These are phyloP conservation scores for Hemileccinum impolitum DNA, from an alignment of 768 basidiomycete genomes.

Conservation along the genomic window DNA sequence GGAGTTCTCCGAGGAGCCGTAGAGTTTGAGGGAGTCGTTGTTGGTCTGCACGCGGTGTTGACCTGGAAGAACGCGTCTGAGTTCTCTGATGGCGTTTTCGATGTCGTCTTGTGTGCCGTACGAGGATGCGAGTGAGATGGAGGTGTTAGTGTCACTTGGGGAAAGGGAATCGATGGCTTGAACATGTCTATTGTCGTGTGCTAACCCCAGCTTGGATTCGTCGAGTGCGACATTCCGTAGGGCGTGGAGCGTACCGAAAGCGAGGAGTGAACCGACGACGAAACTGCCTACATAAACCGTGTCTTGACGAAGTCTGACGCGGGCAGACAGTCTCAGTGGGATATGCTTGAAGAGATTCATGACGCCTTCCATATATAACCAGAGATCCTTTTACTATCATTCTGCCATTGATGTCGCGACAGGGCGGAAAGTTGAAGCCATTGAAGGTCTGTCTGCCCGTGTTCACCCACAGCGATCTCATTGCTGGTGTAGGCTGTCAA, in stretches of 20 bases:
- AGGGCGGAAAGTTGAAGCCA: slow-evolving; percentile 86
- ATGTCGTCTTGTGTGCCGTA: slow-evolving; percentile 51
- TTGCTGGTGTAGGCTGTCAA: slow-evolving; percentile 62
- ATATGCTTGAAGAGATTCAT: not conserved
- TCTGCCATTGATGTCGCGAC: slow-evolving; percentile 41
- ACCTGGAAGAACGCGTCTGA: slow-evolving; percentile 45
- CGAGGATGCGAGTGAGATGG: slow-evolving; percentile 10
- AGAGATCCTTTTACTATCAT: not conserved
- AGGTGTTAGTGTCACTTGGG: not conserved
- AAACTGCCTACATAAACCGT: slow-evolving; percentile 9
- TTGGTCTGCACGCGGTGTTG: slow-evolving; percentile 50
- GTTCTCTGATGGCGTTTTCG: slow-evolving; percentile 49
- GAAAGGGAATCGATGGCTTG: not conserved
- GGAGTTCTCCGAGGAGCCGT: slow-evolving; percentile 69
- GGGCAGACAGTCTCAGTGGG: no score
- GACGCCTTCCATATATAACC: not conserved
- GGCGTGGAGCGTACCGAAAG: slow-evolving; percentile 20
- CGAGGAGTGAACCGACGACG: slow-evolving; percentile 16
- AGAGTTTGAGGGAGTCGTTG: slow-evolving; percentile 44
- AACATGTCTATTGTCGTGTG: not conserved
- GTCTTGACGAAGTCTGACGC: not conserved
- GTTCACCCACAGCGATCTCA: not conserved
- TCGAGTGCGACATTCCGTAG: slow-evolving; percentile 4
- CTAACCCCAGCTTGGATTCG: not conserved
- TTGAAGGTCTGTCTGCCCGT: slow-evolving; percentile 54